Conservation (phyloP, 2,329 filamentous ascomycete species). For the Zymoseptoria tritici region DNA sequence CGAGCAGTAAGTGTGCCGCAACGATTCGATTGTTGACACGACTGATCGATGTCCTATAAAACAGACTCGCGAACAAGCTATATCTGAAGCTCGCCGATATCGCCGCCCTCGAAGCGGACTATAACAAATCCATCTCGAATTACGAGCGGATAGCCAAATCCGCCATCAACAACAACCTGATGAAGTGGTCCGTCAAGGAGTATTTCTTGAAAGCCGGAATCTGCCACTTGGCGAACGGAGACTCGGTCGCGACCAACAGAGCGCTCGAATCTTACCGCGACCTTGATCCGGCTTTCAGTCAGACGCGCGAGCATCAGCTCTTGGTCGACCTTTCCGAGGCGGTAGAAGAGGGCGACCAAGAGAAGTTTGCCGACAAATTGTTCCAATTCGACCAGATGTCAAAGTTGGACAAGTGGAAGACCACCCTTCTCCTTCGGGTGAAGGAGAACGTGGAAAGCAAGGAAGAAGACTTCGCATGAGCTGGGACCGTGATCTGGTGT, state of each 20-base stretch:
- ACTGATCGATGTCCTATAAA: neutral
- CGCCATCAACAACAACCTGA: slow-evolving; percentile 80
- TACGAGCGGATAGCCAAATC: slow-evolving; percentile 74
- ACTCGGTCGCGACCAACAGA: slow-evolving; percentile 69
- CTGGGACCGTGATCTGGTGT: neutral
- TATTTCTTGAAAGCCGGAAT: slow-evolving; percentile 92
- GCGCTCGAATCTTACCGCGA: slow-evolving; percentile 78
- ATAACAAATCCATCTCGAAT: slow-evolving; percentile 70
- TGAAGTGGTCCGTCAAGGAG: slow-evolving; percentile 91
- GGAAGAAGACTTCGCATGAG: slow-evolving; percentile 59
- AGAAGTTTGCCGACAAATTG: slow-evolving; percentile 75
- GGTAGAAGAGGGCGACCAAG: slow-evolving; percentile 70
- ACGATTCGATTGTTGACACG: slow-evolving; percentile 1
- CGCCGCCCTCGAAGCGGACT: slow-evolving; percentile 72
- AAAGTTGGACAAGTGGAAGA: slow-evolving; percentile 97
- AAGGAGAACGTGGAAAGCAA: slow-evolving; percentile 74
- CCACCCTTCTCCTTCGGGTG: slow-evolving; percentile 68
- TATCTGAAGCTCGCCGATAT: slow-evolving; percentile 89
- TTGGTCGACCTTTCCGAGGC: slow-evolving; percentile 68
- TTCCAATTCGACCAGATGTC: slow-evolving; percentile 88
- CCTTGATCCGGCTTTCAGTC: slow-evolving; percentile 66
- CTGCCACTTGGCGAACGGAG: slow-evolving; percentile 71
- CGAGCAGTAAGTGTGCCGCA: slow-evolving; percentile 54
- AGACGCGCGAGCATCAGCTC: slow-evolving; percentile 73
- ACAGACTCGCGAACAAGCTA: slow-evolving; percentile 81